phyloP scores from a whole-genome alignment of 257 asterid genomes.

The Nyctanthes arbortristis region DNA sequence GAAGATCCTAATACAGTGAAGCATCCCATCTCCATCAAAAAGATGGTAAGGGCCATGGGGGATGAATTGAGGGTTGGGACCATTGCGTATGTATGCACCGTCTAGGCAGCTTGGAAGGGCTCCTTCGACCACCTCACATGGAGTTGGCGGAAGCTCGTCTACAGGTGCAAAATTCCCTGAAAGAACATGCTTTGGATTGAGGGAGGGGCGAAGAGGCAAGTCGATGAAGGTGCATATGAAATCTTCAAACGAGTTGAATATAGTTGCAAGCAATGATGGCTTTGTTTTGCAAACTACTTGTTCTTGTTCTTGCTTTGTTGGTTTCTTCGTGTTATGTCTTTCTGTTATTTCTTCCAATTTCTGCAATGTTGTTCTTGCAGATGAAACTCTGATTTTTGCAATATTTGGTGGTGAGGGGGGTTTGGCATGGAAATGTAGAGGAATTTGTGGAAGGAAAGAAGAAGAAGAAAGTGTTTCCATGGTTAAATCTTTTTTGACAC shows the following conservation, averaged over 20 bases:
- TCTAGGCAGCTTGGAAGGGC: constrained; percentile 49
- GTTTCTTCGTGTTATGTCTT: not conserved
- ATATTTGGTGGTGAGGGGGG: not conserved
- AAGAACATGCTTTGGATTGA: constrained; percentile 45
- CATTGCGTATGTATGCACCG: constrained; percentile 69
- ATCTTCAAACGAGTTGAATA: constrained; percentile 39
- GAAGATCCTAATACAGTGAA: constrained; percentile 51
- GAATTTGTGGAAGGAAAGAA: constrained; percentile 37
- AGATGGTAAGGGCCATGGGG: constrained; percentile 67
- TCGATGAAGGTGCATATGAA: constrained; percentile 38
- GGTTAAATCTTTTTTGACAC: not conserved
- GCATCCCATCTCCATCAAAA: constrained; percentile 81
- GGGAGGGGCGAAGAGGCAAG: constrained; percentile 42
- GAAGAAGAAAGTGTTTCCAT: constrained; percentile 61
- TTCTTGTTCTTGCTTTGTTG: not conserved
- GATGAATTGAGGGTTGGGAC: constrained; percentile 68
- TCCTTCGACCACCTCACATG: constrained; percentile 53
- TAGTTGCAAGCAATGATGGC: not conserved
- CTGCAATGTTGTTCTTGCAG: not conserved
- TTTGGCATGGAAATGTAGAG: constrained; percentile 14
- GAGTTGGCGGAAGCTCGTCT: constrained; percentile 57
- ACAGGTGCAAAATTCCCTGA: constrained; percentile 55
- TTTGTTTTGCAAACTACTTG: constrained; percentile 5
- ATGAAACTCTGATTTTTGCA: constrained; percentile 25
- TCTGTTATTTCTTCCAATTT: not conserved